Conservation (phyloP, 176 grass and related monocot genomes). For the Oryza punctata region DNA sequence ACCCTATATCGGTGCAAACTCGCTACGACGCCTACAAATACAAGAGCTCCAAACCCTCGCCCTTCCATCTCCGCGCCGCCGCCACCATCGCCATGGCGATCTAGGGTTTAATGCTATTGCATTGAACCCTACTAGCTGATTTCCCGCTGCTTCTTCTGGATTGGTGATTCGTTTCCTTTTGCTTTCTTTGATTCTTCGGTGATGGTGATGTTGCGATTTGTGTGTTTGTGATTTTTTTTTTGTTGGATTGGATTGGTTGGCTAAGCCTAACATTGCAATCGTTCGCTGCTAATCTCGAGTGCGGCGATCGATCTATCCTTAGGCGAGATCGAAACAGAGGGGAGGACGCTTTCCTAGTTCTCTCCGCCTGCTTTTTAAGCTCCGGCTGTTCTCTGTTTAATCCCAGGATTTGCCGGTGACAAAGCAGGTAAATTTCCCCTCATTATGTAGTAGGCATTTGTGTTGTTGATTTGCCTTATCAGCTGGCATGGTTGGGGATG, state of each 20-base stretch:
- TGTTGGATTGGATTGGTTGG: background rate
- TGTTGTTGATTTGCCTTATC: fast-evolving
- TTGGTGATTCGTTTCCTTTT: background rate
- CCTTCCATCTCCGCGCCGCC: background rate
- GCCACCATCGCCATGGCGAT: background rate
- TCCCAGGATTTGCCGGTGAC: constrained; percentile 56
- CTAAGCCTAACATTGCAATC: constrained; percentile 61
- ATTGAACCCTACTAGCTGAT: background rate
- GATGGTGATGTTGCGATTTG: background rate
- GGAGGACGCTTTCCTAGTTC: constrained; percentile 47
- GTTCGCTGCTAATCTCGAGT: constrained; percentile 37
- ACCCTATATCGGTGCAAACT: background rate
- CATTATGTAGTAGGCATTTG: background rate
- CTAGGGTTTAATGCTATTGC: background rate
- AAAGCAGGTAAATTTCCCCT: constrained; percentile 36
- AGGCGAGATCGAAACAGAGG: constrained; percentile 42
- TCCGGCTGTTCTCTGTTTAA: constrained; percentile 43
- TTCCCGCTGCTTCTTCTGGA: fast-evolving
- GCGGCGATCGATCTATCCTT: constrained; percentile 61
- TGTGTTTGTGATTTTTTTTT: background rate
- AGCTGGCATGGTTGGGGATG: constrained; percentile 10
- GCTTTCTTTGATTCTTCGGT: background rate
- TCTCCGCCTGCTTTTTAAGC: constrained; percentile 49
- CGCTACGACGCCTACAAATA: constrained; percentile 43
- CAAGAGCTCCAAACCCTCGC: background rate